phyloP scores from a whole-genome alignment of 1,284 basidiomycete species.

The Ganoderma multipileum region DNA sequence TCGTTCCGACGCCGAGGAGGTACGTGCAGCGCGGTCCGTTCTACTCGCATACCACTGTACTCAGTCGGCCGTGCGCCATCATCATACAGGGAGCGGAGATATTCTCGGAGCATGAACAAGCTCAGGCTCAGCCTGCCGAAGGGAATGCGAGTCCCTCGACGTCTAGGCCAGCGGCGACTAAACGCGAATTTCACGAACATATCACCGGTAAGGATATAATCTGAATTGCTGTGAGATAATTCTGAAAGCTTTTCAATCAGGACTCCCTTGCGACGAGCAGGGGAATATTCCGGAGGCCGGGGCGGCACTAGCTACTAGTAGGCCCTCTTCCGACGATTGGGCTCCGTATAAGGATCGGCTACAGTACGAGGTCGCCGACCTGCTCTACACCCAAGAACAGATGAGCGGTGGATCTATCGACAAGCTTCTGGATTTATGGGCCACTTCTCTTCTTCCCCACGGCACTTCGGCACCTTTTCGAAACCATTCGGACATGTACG shows the following conservation, averaged over 20 bases:
- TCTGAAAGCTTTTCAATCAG: background rate
- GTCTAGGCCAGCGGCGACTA: background rate
- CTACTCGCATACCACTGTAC: background rate
- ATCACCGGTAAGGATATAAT: background rate
- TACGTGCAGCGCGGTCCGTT: background rate
- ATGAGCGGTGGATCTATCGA: conserved; percentile 18
- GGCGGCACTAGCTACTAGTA: background rate
- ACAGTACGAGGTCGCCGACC: conserved; percentile 17
- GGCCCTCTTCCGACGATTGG: background rate
- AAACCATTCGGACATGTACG: conserved; percentile 4
- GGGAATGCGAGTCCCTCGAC: background rate
- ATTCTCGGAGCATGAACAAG: background rate
- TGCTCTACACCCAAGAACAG: conserved; percentile 17
- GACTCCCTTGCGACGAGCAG: background rate
- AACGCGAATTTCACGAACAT: background rate
- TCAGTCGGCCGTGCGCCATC: background rate
- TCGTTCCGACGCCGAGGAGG: background rate
- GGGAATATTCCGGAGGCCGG: background rate
- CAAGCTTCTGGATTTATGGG: conserved; percentile 20
- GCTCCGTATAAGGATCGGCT: background rate
- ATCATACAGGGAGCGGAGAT: background rate
- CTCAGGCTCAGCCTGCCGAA: no score
- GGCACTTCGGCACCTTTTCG: conserved; percentile 11
- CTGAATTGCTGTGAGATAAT: background rate
- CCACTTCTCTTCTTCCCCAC: background rate